phyloP scores from a whole-genome alignment of 2,329 filamentous ascomycete genomes.

The Didymella lethalis region DNA sequence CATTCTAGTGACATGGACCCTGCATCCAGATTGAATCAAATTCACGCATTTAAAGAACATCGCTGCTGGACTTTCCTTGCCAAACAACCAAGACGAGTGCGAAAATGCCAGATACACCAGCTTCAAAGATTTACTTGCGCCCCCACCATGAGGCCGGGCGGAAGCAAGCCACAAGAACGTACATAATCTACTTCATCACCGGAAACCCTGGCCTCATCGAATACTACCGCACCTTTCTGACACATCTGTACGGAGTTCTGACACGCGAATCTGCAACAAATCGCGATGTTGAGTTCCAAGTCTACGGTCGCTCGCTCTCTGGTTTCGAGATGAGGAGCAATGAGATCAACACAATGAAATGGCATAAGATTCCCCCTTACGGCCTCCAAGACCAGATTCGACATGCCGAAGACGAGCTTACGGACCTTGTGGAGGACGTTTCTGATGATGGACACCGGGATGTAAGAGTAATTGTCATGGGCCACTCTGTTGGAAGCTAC shows the following conservation, averaged over 20 bases:
- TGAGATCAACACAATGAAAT: conserved; percentile 33
- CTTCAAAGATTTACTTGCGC: conserved; percentile 37
- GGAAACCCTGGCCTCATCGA: conserved; percentile 79
- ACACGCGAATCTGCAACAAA: conserved; percentile 42
- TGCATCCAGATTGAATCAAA: conserved; percentile 23
- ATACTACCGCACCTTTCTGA: conserved; percentile 75
- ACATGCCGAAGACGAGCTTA: conserved; percentile 55
- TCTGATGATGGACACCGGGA: conserved; percentile 34
- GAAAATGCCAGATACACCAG: conserved; percentile 20
- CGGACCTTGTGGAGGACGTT: conserved; percentile 47
- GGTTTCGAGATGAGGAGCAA: conserved; percentile 53
- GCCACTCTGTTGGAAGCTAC: conserved; percentile 58
- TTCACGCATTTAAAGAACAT: conserved; percentile 15
- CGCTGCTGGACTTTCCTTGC: neutral
- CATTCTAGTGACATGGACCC: conserved; percentile 11
- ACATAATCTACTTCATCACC: conserved; percentile 74
- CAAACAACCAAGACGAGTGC: conserved; percentile 10
- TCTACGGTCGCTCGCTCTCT: conserved; percentile 53
- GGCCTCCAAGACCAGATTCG: conserved; percentile 61
- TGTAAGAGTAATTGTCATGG: conserved; percentile 51
- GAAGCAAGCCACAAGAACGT: conserved; percentile 35
- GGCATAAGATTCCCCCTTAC: conserved; percentile 45
- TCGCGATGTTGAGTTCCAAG: conserved; percentile 39
- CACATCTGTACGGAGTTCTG: conserved; percentile 63
- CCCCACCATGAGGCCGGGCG: conserved; percentile 30